These are phyloP conservation scores for Lentinula sp. DNA, from an alignment of 768 basidiomycete genomes.

Conservation along the genomic window DNA sequence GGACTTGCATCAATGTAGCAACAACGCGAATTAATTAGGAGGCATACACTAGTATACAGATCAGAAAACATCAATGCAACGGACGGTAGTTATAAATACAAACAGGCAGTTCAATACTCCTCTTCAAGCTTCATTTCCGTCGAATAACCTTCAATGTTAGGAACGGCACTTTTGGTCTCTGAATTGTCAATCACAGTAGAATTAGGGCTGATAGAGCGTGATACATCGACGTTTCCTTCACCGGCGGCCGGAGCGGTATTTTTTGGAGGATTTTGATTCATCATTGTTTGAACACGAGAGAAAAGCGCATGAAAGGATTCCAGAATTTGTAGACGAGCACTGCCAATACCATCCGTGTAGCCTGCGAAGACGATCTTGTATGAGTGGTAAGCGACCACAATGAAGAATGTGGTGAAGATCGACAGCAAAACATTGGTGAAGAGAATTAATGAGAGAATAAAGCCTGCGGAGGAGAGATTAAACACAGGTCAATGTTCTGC, in stretches of 20 bases:
- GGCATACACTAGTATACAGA: not conserved
- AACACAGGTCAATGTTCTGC: not conserved
- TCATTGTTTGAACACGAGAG: constrained; percentile 8
- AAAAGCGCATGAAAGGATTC: constrained; percentile 20
- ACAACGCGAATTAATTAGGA: not conserved
- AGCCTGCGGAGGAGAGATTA: constrained; percentile 8
- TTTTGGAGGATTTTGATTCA: not conserved
- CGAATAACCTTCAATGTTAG: not conserved
- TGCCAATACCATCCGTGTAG: constrained; percentile 16
- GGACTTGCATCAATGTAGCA: not conserved
- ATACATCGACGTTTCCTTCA: not conserved
- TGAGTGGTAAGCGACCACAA: constrained; percentile 16
- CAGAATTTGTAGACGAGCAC: constrained; percentile 21
- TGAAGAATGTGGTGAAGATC: constrained; percentile 15
- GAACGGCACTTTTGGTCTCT: not conserved
- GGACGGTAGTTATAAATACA: not conserved
- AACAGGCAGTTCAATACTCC: not conserved
- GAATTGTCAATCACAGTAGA: constrained; percentile 1
- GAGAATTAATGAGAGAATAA: constrained; percentile 13
- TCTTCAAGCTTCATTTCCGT: not conserved
- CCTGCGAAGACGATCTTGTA: constrained; percentile 19
- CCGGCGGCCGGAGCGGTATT: not conserved
- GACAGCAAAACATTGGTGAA: constrained; percentile 23
- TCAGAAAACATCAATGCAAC: not conserved
- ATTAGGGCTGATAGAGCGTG: not conserved